These are phyloP conservation scores for Spergularia azorica DNA, from an alignment of 179 eudicot genomes.

Conservation along the genomic window DNA sequence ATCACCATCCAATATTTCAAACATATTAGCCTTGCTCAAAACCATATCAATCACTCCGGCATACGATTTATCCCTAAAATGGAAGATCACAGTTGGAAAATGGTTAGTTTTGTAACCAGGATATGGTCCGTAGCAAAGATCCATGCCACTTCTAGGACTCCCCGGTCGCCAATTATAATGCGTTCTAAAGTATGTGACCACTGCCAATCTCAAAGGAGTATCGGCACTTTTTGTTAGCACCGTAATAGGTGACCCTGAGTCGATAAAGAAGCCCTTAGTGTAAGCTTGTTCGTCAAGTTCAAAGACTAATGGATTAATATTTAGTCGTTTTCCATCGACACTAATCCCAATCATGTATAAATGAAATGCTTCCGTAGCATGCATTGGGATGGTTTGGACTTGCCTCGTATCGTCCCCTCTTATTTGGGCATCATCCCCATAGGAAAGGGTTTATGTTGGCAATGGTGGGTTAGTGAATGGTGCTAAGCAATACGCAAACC, in stretches of 20 bases:
- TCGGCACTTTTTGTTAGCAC: neutral
- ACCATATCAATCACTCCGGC: neutral
- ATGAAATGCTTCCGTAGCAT: neutral
- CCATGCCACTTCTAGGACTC: neutral
- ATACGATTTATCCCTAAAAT: neutral
- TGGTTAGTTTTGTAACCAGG: neutral
- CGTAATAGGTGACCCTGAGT: constrained; percentile 2
- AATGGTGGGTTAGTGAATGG: neutral
- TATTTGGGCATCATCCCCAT: constrained; percentile 23
- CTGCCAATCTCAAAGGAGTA: neutral
- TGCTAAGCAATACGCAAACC: constrained; percentile 22
- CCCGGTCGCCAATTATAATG: neutral
- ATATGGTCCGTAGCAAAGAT: neutral
- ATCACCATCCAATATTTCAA: neutral
- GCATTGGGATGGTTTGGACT: constrained; percentile 8
- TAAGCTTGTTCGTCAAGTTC: too few relatives aligned
- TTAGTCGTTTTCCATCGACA: neutral
- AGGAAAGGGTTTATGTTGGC: neutral
- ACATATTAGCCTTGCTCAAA: constrained; percentile 5
- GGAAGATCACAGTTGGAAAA: neutral
- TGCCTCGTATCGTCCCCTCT: neutral
- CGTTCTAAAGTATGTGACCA: neutral
- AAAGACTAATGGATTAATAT: neutral
- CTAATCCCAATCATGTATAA: neutral
- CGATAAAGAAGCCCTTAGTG: neutral